A percentile compares a stretch with the other conserved stretches of the same genome.
Evolutionary conservation across 768 basidiomycete genomes (phyloP).

Genomic region (Tulasnella sp.): DNA sequence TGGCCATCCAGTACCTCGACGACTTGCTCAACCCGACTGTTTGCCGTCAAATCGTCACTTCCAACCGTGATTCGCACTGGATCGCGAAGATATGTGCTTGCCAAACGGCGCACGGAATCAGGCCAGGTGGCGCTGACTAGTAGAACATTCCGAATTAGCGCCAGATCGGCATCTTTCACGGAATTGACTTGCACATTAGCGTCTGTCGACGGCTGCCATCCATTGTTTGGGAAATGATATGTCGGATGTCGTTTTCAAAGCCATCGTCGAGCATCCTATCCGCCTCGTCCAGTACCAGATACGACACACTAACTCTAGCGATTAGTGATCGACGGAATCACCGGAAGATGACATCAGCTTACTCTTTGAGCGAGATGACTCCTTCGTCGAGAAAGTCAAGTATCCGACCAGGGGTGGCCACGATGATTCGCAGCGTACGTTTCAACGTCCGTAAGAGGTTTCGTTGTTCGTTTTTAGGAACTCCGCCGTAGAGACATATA

Average conservation of each 20-base stretch:
- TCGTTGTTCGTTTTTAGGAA: constrained; percentile 74
- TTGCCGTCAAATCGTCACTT: constrained; percentile 87
- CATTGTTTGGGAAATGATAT: constrained; percentile 67
- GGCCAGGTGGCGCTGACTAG: constrained; percentile 98
- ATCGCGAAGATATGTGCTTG: constrained; percentile 70
- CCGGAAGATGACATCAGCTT: constrained; percentile 24
- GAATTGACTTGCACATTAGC: constrained; percentile 74
- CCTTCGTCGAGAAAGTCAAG: constrained; percentile 86
- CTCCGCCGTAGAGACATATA: constrained; percentile 91
- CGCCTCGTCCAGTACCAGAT: constrained; percentile 92
- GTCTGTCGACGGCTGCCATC: constrained; percentile 66
- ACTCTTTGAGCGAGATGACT: constrained; percentile 67
- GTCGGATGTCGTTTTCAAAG: constrained; percentile 93
- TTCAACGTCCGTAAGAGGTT: constrained; percentile 45
- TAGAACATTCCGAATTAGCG: neutral
- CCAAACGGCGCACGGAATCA: constrained; percentile 78
- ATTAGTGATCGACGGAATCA: constrained; percentile 12
- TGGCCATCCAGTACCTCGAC: constrained; percentile 84
- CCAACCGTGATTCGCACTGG: constrained; percentile 91
- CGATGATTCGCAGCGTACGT: constrained; percentile 54
- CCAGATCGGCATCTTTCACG: constrained; percentile 20
- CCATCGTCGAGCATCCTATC: constrained; percentile 98
- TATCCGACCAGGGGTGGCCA: constrained; percentile 90
- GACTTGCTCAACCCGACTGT: constrained; percentile 81
- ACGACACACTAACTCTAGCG: constrained; percentile 50